Percentiles rank a stretch among this genome's conserved stretches.
phyloP scores from a whole-genome alignment of 2,329 filamentous ascomycete species.

The Venturia carpophila region DNA sequence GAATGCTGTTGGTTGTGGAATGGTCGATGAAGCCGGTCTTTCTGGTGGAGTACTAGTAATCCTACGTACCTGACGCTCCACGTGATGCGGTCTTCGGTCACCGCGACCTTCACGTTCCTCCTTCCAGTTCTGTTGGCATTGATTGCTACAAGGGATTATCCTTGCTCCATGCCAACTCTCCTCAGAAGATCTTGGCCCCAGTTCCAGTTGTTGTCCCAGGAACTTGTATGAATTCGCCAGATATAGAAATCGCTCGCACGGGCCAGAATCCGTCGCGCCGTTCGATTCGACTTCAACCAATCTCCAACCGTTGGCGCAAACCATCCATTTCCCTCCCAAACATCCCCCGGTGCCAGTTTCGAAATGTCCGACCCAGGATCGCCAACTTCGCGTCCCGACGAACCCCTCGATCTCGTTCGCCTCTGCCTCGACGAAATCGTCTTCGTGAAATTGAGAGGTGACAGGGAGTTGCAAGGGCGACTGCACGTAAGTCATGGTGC shows the following conservation, averaged over 20 bases:
- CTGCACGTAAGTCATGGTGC: conserved; percentile 60
- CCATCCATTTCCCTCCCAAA: background rate
- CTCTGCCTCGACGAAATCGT: conserved; percentile 92
- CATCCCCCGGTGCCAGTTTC: background rate
- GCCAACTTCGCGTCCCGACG: conserved; percentile 56
- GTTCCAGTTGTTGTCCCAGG: background rate
- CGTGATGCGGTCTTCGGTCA: background rate
- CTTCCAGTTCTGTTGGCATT: background rate
- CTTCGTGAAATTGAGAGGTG: conserved; percentile 92
- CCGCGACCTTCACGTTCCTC: too few species aligned
- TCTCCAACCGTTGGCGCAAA: background rate
- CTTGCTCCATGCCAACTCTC: background rate
- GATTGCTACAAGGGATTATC: background rate
- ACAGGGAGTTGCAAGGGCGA: conserved; percentile 89
- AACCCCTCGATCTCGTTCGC: conserved; percentile 92
- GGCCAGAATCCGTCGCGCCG: background rate
- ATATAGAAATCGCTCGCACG: background rate
- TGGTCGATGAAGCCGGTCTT: background rate
- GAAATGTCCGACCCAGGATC: conserved; percentile 15
- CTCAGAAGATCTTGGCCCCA: background rate
- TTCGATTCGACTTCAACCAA: background rate
- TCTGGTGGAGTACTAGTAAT: background rate
- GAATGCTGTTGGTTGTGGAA: conserved; percentile 7
- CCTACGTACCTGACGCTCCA: background rate
- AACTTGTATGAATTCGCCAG: background rate